Evolutionary conservation across 495 filamentous ascomycete genomes (phyloP), one percentile per base, ranked within the genome.

Genomic region (Tirmania nivea): DNA sequence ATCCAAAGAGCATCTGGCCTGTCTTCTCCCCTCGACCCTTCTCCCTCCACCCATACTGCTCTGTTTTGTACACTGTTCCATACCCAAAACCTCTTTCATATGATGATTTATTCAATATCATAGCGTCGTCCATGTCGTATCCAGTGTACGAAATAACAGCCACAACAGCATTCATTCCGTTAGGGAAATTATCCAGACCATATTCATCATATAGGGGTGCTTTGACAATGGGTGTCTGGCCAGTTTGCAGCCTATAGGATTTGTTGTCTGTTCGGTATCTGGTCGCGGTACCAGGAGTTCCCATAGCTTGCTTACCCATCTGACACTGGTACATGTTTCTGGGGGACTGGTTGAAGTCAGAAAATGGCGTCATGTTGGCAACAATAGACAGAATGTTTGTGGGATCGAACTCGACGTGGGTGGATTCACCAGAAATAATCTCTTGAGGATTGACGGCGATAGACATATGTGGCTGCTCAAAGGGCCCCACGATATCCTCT

Each of bases 321-420:
- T 97, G 90, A 68, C 89, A 94, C 67, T 96, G 90, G 69, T 97
- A 97, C 90, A 97, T 96, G 68, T 97, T 97, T 73, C 90, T 76
- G 11, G 90, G 90, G 34, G 89, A 95, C 67, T 97, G 90, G 69
- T 97, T 97, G 73, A 94, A 93, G 66, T 97, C 86, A 56, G 90
- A 94, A 69, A 96, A 97, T 11, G 90, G 90, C 2, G 90, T 97
- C 83, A 93, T 89, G 70, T 96, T 97, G 57, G 90, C 90, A 49
- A 97, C 73, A 58, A 97, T 97, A 17, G 89, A 95, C 52, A 97
- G 78, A 55, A 97, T 95, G 64, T 95, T 92, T 52, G 89, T 96
- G 11, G 90, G 90, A 55, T 87, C 82, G 63, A 80, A 87, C 68
- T 97, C 90, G 31, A 96, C 86, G 62, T 97, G 90, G 10, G 85